Base-by-base conservation (phyloP, 2,329 filamentous ascomycete species). In the Xylaria sp. region DNA sequence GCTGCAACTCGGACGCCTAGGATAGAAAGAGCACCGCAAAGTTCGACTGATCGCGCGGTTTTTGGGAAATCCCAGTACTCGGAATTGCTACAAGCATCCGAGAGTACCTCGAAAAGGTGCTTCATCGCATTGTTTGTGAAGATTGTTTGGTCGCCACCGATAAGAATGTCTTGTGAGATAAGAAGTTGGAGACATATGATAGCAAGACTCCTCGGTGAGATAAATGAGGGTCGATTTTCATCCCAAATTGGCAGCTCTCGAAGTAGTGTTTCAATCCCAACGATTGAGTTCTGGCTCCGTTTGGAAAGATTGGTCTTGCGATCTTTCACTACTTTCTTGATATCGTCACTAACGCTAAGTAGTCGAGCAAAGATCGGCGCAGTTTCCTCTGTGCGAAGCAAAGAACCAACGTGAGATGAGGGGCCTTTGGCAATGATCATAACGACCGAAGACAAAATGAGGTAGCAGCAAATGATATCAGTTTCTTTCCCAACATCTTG, bases 231-330 rank as follows among this genome's bases (percentile, higher is more conserved):
- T 50, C 80, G 79, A 12, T 82, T 79, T 0, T 86, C 84, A 52
- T 86, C 84, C 92, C 92, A 95, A 1, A 92, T 80, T 0, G 84
- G 78, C 44, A 89, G 82, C 28, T 84, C 81, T 57, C 85, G 78
- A 3, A 93, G 75, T 3, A 82, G 79, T 1, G 80, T 78, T 67
- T 89, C 88, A 51, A 93, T 83, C 0, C 84, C 82, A 8, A 80
- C 73, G 8, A 94, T 76, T 0, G 87, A 84, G 18, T 81, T 82
- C 74, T 90, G 89, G 12, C 87, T 88, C 37, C 88, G 84, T 75
- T 87, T 91, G 0, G 93, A 91, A 76, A 94, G 84, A 72, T 94
- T 94, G 66, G 82, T 88, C 72, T 88, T 87, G 39, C 90, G 87
- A 46, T 92, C 90, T 70, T 86, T 88, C 0, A 87, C 86, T n/a